Percentiles rank a stretch among this genome's conserved stretches.
These are phyloP conservation scores for Cairneyella variabilis DNA, from an alignment of 495 filamentous ascomycete species.

Conservation along the genomic window DNA sequence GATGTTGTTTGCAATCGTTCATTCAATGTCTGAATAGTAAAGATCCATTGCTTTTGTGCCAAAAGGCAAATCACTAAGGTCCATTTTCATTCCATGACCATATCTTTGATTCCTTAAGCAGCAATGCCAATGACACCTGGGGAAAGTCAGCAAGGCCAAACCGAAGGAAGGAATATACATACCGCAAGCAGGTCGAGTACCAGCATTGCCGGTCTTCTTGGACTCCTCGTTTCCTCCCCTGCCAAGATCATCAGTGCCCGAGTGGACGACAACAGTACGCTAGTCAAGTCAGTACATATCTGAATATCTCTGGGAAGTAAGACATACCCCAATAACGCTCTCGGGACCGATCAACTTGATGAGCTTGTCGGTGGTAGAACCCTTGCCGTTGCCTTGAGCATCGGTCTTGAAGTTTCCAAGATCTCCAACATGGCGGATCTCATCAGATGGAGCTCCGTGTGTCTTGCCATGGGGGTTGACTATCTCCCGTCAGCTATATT, in stretches of 20 bases:
- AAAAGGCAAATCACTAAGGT: background rate
- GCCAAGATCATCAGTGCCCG: conserved; percentile 93
- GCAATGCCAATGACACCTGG: conserved; percentile 87
- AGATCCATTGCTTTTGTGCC: conserved; percentile 1
- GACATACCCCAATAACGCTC: conserved; percentile 89
- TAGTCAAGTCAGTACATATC: conserved; percentile 31
- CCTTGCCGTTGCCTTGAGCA: conserved; percentile 80
- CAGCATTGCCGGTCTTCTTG: conserved; percentile 97
- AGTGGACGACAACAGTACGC: conserved; percentile 94
- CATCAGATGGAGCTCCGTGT: conserved; percentile 82
- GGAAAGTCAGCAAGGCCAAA: conserved; percentile 14
- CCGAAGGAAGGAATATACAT: conserved; percentile 30
- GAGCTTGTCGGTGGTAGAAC: conserved; percentile 67
- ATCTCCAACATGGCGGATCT: conserved; percentile 90
- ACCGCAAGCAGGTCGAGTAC: conserved; percentile 88
- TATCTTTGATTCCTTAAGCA: conserved; percentile 42
- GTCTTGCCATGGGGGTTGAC: conserved; percentile 93
- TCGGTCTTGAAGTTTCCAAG: conserved; percentile 96
- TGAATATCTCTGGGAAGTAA: background rate
- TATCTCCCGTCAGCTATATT: conserved; percentile 31
- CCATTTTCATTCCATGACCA: too few species aligned
- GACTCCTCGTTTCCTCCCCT: conserved; percentile 86
- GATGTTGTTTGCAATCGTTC: too few species aligned
- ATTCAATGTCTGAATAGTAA: too few species aligned
- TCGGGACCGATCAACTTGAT: conserved; percentile 94